These are phyloP conservation scores for Talaromyces sp. DNA, from an alignment of 2,329 filamentous ascomycete genomes.

Conservation along the genomic window DNA sequence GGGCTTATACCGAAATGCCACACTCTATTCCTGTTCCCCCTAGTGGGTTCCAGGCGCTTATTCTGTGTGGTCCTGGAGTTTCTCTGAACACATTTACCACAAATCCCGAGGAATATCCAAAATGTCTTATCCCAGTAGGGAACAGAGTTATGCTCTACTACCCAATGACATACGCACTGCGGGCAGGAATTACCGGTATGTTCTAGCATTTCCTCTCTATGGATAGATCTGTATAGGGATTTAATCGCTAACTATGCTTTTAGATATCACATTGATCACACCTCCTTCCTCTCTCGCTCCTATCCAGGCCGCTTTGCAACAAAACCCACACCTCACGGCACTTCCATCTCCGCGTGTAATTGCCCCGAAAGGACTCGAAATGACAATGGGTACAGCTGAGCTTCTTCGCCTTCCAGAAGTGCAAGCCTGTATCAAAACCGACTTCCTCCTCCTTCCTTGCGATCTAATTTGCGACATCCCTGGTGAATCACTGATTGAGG, in stretches of 20 bases:
- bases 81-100: conserved; percentile 55
- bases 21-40: conserved; percentile 56
- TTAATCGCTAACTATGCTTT: not conserved
- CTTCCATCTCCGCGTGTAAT: conserved; percentile 68
- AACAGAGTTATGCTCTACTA: conserved; percentile 57
- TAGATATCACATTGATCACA: conserved; percentile 53
- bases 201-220: no score
- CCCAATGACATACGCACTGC: conserved; percentile 52
- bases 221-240: not conserved
- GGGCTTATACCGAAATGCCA: conserved; percentile 1
- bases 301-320: conserved; percentile 50
- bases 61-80: conserved; percentile 48
- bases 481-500: conserved; percentile 78
- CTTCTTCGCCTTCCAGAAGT: conserved; percentile 84
- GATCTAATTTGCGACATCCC: conserved; percentile 90
- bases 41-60: conserved; percentile 52
- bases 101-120: conserved; percentile 44
- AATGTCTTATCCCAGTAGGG: conserved; percentile 51
- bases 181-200: conserved; percentile 52
- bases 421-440: conserved; percentile 72
- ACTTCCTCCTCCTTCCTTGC: conserved; percentile 90
- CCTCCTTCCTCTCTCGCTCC: conserved; percentile 47
- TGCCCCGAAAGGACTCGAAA: conserved; percentile 73
- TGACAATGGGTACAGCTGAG: conserved; percentile 87
- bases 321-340: conserved; percentile 55